Percentiles rank a stretch among this genome's conserved stretches.
phyloP scores from a whole-genome alignment of 1,284 basidiomycete genomes.

The Malassezia equina region DNA sequence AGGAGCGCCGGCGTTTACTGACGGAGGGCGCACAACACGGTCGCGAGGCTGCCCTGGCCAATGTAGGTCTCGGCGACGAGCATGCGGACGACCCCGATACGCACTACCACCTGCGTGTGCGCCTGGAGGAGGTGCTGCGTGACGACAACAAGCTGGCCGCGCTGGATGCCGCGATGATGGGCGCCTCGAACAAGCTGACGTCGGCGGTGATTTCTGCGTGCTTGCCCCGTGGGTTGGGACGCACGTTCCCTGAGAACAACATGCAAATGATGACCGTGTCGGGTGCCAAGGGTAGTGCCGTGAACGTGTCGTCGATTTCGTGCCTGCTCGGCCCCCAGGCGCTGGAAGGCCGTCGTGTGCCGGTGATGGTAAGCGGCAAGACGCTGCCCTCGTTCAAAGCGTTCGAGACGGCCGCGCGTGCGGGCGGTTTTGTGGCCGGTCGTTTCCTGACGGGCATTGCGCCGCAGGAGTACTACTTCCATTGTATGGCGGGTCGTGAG shows the following conservation, averaged over 20 bases:
- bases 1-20: constrained; percentile 61
- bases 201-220: constrained; percentile 62
- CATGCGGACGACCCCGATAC: constrained; percentile 42
- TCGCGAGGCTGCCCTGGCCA: constrained; percentile 68
- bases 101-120: constrained; percentile 52
- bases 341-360: constrained; percentile 93
- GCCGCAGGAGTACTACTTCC: constrained; percentile 99
- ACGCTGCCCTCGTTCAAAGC: constrained; percentile 93
- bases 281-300: constrained; percentile 92
- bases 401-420: constrained; percentile 91
- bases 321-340: constrained; percentile 95
- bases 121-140: constrained; percentile 81
- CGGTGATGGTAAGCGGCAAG: constrained; percentile 98
- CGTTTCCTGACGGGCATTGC: constrained; percentile 97
- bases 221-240: constrained; percentile 69
- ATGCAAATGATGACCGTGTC: constrained; percentile 99
- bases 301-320: constrained; percentile 96
- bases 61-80: constrained; percentile 52
- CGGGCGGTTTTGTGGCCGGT: constrained; percentile 98
- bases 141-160: constrained; percentile 97
- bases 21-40: constrained; percentile 64
- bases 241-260: constrained; percentile 84
- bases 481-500: constrained; percentile 99
- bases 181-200: constrained; percentile 60
- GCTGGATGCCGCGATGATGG: constrained; percentile 73